These are phyloP conservation scores for Phytopythium oedochilum DNA, from an alignment of 352 stramenopile species.

Conservation along the genomic window DNA sequence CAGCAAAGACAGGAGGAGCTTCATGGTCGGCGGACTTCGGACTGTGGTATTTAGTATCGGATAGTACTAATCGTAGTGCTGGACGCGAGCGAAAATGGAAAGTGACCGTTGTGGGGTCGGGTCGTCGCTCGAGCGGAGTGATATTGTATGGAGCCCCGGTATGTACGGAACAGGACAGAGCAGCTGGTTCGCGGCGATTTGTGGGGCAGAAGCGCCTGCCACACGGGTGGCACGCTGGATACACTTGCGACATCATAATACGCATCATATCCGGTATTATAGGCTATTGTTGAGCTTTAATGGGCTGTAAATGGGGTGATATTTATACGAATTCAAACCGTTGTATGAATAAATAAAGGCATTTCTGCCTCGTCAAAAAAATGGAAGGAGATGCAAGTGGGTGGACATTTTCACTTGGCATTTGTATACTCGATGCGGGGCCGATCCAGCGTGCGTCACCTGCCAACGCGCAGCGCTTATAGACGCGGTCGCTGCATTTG, in stretches of 20 bases:
- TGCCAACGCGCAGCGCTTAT: no score
- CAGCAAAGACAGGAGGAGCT: conserved; percentile 3
- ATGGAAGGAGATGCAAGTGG: background rate
- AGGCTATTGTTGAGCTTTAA: background rate
- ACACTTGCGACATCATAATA: background rate
- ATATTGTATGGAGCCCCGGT: no score
- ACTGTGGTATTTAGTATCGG: no score
- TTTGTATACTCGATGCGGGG: no score
- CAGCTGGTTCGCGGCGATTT: no score
- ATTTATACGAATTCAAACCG: no score
- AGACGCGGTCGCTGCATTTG: no score
- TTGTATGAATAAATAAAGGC: background rate
- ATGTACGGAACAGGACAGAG: no score
- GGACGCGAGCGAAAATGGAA: background rate
- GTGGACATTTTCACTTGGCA: background rate
- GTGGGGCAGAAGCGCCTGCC: background rate
- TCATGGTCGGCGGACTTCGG: background rate
- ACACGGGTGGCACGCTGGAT: conserved; percentile 1
- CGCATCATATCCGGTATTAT: background rate
- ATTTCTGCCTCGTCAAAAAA: background rate
- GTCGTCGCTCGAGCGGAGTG: no score
- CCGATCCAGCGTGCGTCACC: no score
- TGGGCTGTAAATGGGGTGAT: no score
- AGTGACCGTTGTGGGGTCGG: no score
- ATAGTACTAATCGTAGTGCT: background rate